Evolutionary conservation across 1,139 yeast genomes (phyloP), one percentile per base, ranked within the genome.

Genomic region (Candida tropicalis): DNA sequence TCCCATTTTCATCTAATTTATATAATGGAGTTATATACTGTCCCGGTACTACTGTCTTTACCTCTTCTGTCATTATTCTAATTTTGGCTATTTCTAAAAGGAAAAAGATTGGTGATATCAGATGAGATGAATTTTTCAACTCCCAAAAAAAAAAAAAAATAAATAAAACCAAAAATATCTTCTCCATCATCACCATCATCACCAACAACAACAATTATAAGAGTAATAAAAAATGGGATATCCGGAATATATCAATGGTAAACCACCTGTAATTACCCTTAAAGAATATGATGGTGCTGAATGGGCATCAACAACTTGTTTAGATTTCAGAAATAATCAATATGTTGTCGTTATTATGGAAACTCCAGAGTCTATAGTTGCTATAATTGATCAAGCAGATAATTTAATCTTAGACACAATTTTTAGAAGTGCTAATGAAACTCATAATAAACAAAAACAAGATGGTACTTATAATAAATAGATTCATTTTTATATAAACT

Each of bases 21-120:
- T 60, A 63, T 3, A 64, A 61, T 2, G 77, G 76, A 9, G 66
- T 58, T 32, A 74, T 60, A 50, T 72, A 73, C 48, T 89, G 96
- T 1, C 97, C 97, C 1, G 97, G 97, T 12, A 87, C 75, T 3
- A 81, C 90, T 37, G 41, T 24, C 18, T 15, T 23, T 17, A n/a
- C n/a, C n/a, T 13, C 28, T 13, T 31, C 35, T 18, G 25, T n/a
- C 35, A 31, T 31, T 18, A 3, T 4, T 20, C 9, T 18, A 5
- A 22, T 24, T n/a, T 28, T 20, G n/a, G n/a, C 8, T 8, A 9
- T 4, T 27, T n/a, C 13, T 15, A 27, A 13, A 4, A 27, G 31
- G 8, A 26, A n/a, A n/a, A 11, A 12, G n/a, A n/a, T 32, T 32
- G 27, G 25, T 12, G 23, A n/a, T 9, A 2, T 1, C n/a, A n/a